Percentiles rank a stretch among this genome's conserved stretches.
phyloP scores from a whole-genome alignment of 2,329 filamentous ascomycete species.

The Fusarium pseudograminearum region DNA sequence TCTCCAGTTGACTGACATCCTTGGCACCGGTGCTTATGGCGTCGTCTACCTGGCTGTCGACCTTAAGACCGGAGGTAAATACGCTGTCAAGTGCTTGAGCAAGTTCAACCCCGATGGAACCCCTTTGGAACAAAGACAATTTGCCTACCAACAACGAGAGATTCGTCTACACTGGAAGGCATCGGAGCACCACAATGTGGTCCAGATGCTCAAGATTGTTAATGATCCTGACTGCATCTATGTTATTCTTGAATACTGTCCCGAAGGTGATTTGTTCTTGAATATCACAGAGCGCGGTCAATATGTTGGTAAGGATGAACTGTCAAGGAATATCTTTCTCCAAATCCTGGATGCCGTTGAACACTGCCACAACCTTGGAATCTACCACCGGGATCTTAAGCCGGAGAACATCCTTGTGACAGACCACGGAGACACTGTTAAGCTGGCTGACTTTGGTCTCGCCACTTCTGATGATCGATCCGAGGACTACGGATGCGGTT shows the following conservation, averaged over 20 bases:
- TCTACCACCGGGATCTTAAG: constrained; percentile 98
- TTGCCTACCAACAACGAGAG: constrained; percentile 91
- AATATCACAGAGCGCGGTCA: constrained; percentile 96
- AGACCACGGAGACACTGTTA: constrained; percentile 88
- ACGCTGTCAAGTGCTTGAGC: constrained; percentile 97
- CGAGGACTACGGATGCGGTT: constrained; percentile 96
- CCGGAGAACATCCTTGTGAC: constrained; percentile 97
- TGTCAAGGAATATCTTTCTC: constrained; percentile 89
- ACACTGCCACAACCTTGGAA: constrained; percentile 91
- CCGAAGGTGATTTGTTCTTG: constrained; percentile 94
- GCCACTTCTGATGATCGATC: constrained; percentile 87
- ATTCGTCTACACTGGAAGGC: constrained; percentile 92
- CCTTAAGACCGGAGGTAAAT: constrained; percentile 81
- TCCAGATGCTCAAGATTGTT: constrained; percentile 93
- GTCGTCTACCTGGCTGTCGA: constrained; percentile 93
- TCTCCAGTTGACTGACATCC: constrained; percentile 84
- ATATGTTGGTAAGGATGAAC: constrained; percentile 91
- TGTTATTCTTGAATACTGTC: constrained; percentile 96
- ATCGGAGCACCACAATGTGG: constrained; percentile 90
- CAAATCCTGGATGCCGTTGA: constrained; percentile 97
- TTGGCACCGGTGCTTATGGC: constrained; percentile 95
- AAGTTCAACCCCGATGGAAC: constrained; percentile 81
- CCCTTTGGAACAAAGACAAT: constrained; percentile 84
- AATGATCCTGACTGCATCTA: constrained; percentile 93
- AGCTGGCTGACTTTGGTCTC: constrained; percentile 96